Percentiles rank a stretch among this genome's conserved stretches.
phyloP scores from a whole-genome alignment of 73 alveolate genomes.

The Paramecium sexaurelia region DNA sequence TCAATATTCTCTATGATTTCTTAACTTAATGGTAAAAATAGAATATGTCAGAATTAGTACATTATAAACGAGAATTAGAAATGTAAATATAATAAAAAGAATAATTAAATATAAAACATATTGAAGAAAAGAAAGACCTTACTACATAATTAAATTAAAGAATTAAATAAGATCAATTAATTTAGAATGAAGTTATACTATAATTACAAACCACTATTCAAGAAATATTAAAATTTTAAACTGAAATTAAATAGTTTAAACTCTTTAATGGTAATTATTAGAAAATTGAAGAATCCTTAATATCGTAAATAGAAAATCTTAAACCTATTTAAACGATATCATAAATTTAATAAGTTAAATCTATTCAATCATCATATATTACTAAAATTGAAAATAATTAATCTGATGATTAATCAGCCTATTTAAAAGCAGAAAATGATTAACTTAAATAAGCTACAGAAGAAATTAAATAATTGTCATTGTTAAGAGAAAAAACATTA shows the following conservation, averaged over 20 bases:
- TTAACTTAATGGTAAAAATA: background rate
- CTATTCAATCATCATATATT: background rate
- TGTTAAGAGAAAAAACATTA: background rate
- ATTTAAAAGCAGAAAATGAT: background rate
- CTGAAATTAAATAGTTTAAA: background rate
- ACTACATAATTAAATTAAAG: background rate
- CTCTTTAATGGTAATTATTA: background rate
- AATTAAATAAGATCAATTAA: background rate
- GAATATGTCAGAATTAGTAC: slow-evolving; percentile 28
- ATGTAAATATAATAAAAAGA: background rate
- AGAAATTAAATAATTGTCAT: background rate
- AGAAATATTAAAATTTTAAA: background rate
- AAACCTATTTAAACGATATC: background rate
- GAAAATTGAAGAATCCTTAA: background rate
- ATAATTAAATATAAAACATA: background rate
- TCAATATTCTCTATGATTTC: slow-evolving; percentile 16
- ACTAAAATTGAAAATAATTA: background rate
- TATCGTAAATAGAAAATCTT: background rate
- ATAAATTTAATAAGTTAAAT: background rate
- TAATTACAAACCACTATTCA: background rate
- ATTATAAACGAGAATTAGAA: slow-evolving; percentile 32
- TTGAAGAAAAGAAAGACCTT: background rate
- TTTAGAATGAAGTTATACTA: slow-evolving; percentile 14
- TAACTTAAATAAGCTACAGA: background rate
- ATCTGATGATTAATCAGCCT: background rate